These are phyloP conservation scores for Leccinum obscurum DNA, from an alignment of 768 basidiomycete genomes.

Conservation along the genomic window DNA sequence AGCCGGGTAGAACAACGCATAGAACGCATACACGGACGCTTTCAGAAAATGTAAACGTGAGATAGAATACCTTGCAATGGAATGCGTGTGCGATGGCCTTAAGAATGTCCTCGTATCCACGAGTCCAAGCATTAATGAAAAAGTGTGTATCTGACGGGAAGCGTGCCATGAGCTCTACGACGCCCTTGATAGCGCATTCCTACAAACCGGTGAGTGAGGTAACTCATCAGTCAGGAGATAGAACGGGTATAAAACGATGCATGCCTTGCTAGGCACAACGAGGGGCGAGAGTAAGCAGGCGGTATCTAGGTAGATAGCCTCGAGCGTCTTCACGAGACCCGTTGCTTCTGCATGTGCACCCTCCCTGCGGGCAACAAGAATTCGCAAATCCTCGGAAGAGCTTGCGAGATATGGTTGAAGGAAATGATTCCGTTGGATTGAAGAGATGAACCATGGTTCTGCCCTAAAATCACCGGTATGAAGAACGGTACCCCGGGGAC, in stretches of 20 bases:
- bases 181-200: slow-evolving; percentile 63
- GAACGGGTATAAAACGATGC: not conserved
- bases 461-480: slow-evolving; percentile 95
- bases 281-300: slow-evolving; percentile 56
- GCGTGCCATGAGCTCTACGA: slow-evolving; percentile 66
- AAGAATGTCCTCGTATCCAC: slow-evolving; percentile 92
- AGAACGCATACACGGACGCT: not conserved
- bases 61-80: slow-evolving; percentile 48
- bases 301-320: slow-evolving; percentile 85
- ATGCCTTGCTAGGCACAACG: slow-evolving; percentile 62
- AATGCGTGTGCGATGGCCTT: slow-evolving; percentile 74
- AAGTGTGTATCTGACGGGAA: slow-evolving; percentile 71
- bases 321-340: slow-evolving; percentile 49
- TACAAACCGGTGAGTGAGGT: slow-evolving; percentile 29
- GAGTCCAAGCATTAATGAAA: slow-evolving; percentile 93
- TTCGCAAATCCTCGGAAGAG: slow-evolving; percentile 23
- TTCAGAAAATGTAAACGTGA: not conserved
- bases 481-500: slow-evolving; percentile 65
- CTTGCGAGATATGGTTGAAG: slow-evolving; percentile 67
- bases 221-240: not conserved
- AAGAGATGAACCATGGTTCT: slow-evolving; percentile 77
- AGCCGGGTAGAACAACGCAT: not conserved
- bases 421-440: slow-evolving; percentile 65
- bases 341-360: slow-evolving; percentile 23
- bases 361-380: slow-evolving; percentile 28